Evolutionary conservation across 169 alveolate genomes (phyloP), one percentile per base, ranked within the genome.

Genomic region (Eimeria sp.): DNA sequence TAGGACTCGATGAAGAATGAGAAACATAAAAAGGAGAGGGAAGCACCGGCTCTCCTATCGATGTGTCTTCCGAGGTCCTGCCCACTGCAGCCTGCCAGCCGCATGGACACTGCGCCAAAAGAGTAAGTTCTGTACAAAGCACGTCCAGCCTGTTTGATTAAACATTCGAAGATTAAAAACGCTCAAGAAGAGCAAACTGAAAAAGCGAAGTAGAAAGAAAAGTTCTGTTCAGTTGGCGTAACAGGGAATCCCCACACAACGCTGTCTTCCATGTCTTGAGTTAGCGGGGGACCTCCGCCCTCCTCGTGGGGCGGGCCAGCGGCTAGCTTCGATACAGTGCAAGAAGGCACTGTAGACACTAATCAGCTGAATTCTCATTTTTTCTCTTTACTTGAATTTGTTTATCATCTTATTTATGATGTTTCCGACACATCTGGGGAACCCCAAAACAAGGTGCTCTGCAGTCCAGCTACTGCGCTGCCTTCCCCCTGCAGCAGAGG

Each of bases 241-340:
- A 49, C 14, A 22, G 7, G 22, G 78, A 9, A 30, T 7, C 5
- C 49, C 78, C 43, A 30, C 49, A 67, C 49, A 30, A n/a, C n/a
- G 78, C 78, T 67, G 78, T 67, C 78, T 67, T 67, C n/a, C 49
- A 25, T 67, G 78, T 67, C 78, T 67, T 67, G 78, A 27, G 49
- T 22, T 67, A 45, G 49, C 30, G 78, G 49, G 45, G 13, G 78
- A 67, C 78, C 45, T 67, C 49, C 49, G 49, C 34, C 78, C 40
- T 40, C 75, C 75, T 7, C 14, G 49, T 14, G 75, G 75, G 25
- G 75, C 5, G 61, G 61, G 61, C 61, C 49, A 30, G 49, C 45
- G 78, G 49, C 49, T 30, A 5, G 78, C 14, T 30, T 7, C 78
- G 49, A 47, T 67, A 47, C 78, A 27, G 30, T 20, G 13, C 22